Percentiles rank a stretch among this genome's conserved stretches.
These are phyloP conservation scores for Phytophthora sansomeana DNA, from an alignment of 352 stramenopile species.

Conservation along the genomic window DNA sequence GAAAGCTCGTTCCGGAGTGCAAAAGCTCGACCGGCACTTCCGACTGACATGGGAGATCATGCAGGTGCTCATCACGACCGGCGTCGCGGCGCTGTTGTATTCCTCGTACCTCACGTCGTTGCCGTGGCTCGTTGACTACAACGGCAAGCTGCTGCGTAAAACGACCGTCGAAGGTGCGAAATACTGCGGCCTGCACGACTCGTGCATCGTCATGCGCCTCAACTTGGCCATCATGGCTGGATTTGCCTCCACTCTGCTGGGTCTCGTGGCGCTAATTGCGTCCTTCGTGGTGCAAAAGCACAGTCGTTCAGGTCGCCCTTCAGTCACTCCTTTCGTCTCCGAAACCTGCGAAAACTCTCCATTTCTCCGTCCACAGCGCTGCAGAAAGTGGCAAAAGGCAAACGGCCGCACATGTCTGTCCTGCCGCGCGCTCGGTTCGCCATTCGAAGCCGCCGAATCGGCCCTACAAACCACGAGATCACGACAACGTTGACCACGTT, in stretches of 20 bases:
- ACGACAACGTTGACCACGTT: slow-evolving; percentile 32
- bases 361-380: slow-evolving; percentile 5
- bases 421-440: slow-evolving; percentile 25
- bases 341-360: no score
- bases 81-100: slow-evolving; percentile 12
- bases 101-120: slow-evolving; percentile 22
- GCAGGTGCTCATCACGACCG: slow-evolving; percentile 27
- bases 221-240: slow-evolving; percentile 30
- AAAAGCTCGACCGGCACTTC: slow-evolving; percentile 40
- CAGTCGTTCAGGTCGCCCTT: slow-evolving; percentile 15
- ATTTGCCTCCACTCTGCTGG: slow-evolving; percentile 8
- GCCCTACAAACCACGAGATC: slow-evolving; percentile 14
- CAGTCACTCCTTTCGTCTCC: not conserved
- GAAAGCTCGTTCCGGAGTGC: slow-evolving; percentile 29
- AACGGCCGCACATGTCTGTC: slow-evolving; percentile 1
- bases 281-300: slow-evolving; percentile 29
- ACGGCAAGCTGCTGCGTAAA: slow-evolving; percentile 40
- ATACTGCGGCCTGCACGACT: slow-evolving; percentile 35
- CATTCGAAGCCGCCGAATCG: slow-evolving; percentile 16
- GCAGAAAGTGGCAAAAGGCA: slow-evolving; percentile 10
- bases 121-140: slow-evolving; percentile 30
- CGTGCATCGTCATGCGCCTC: slow-evolving; percentile 35
- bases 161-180: slow-evolving; percentile 33
- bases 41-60: slow-evolving; percentile 39
- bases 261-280: not conserved